These are phyloP conservation scores for Pleurotus eryngii DNA, from an alignment of 768 basidiomycete species.

Conservation along the genomic window DNA sequence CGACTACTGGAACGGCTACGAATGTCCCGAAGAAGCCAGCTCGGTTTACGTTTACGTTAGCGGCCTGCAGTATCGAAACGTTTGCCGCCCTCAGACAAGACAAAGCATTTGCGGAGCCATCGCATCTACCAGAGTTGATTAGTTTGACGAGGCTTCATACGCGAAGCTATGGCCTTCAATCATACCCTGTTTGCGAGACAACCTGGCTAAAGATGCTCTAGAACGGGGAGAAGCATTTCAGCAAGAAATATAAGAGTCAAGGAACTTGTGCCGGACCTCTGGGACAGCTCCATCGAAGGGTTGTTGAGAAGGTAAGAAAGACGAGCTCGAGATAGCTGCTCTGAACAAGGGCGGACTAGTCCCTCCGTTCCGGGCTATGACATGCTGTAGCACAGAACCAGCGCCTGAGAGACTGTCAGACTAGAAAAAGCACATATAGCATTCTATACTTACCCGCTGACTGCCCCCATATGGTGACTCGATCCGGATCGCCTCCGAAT, in stretches of 20 bases:
- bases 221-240: neutral
- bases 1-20: conserved; percentile 28
- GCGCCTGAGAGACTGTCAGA: conserved; percentile 17
- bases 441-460: neutral
- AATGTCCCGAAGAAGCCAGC: conserved; percentile 24
- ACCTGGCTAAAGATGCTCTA: neutral
- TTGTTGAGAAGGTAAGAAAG: conserved; percentile 27
- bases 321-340: conserved; percentile 25
- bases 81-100: conserved; percentile 15
- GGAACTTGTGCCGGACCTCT: neutral
- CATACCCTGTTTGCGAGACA: neutral
- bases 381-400: conserved; percentile 31
- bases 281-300: conserved; percentile 23
- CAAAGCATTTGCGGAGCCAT: conserved; percentile 2
- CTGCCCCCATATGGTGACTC: conserved; percentile 22
- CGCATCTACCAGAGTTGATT: conserved; percentile 10
- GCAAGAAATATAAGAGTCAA: too few relatives aligned
- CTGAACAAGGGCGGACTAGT: conserved; percentile 26
- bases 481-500: conserved; percentile 12
- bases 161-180: neutral
- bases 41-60: conserved; percentile 21
- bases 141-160: neutral
- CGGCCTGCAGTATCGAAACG: conserved; percentile 15
- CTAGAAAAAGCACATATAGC: neutral
- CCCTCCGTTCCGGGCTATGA: conserved; percentile 27